Evolutionary conservation across 768 basidiomycete species (phyloP).

Genomic region (Leccinum boreale): DNA sequence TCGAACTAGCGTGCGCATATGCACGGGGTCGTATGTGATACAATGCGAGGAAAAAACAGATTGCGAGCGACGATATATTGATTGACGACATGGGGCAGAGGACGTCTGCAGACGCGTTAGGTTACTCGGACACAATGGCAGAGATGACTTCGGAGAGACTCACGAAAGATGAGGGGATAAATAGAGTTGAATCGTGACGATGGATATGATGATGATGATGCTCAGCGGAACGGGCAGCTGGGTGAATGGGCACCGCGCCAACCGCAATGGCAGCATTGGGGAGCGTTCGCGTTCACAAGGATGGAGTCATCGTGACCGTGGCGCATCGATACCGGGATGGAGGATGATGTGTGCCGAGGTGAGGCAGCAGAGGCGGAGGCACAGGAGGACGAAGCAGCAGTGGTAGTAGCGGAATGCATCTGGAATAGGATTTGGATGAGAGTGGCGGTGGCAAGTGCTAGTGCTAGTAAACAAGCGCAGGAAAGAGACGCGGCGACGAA

Average conservation of each 20-base stretch:
- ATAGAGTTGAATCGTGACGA: slow-evolving; percentile 19
- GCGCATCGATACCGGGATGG: slow-evolving; percentile 25
- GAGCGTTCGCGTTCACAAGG: slow-evolving; percentile 51
- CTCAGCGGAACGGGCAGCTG: slow-evolving; percentile 63
- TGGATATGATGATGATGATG: slow-evolving; percentile 6
- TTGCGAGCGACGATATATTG: slow-evolving; percentile 31
- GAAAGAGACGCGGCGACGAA: slow-evolving; percentile 2
- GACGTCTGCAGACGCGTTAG: slow-evolving; percentile 14
- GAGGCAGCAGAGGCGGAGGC: slow-evolving; percentile 10
- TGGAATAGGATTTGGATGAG: neutral
- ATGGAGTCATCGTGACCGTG: slow-evolving; percentile 27
- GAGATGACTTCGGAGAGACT: slow-evolving; percentile 1
- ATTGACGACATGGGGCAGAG: slow-evolving; percentile 28
- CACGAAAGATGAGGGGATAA: slow-evolving; percentile 26
- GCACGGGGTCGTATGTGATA: slow-evolving; percentile 34
- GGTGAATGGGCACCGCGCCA: slow-evolving; percentile 59
- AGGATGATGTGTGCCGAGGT: slow-evolving; percentile 12
- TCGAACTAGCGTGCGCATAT: slow-evolving; percentile 33
- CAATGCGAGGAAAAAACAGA: slow-evolving; percentile 25
- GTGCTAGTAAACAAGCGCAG: neutral
- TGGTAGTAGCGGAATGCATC: slow-evolving; percentile 21
- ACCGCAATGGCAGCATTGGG: slow-evolving; percentile 78
- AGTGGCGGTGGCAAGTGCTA: neutral
- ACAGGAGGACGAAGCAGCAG: slow-evolving; percentile 7
- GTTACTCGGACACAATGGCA: neutral